Conservation (phyloP, 1,139 yeast genomes). For the Kodamaea derodonti region DNA sequence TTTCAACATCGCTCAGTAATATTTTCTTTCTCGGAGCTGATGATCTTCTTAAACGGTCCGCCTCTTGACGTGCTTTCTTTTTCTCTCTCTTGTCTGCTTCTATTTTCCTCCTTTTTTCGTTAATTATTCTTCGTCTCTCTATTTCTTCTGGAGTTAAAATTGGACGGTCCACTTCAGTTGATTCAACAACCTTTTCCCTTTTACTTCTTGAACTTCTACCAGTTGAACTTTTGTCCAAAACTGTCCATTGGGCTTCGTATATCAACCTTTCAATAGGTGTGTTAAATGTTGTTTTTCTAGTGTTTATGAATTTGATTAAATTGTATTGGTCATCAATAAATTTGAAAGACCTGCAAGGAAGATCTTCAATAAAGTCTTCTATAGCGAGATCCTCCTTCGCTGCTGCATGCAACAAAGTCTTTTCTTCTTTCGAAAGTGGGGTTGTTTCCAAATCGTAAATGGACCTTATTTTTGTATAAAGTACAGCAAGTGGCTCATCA, state of each 20-base stretch:
- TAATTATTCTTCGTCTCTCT: slow-evolving; percentile 2
- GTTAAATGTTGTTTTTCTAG: slow-evolving; percentile 26
- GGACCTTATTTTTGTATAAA: slow-evolving; percentile 2
- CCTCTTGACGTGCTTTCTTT: not conserved
- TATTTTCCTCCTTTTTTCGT: slow-evolving; percentile 1
- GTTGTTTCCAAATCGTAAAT: slow-evolving; percentile 3
- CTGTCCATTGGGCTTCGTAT: slow-evolving; percentile 40
- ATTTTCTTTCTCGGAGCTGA: not conserved
- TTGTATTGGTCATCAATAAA: slow-evolving; percentile 18
- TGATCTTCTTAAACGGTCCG: not conserved
- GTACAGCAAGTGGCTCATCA: slow-evolving; percentile 1
- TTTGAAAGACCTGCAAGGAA: slow-evolving; percentile 14
- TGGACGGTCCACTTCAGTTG: not conserved
- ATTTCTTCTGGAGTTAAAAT: not conserved
- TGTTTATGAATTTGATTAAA: slow-evolving; percentile 19
- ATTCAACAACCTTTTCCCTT: not conserved
- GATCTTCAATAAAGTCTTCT: slow-evolving; percentile 4
- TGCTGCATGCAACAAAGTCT: slow-evolving; percentile 1
- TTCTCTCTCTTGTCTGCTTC: not conserved
- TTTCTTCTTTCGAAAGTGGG: slow-evolving; percentile 4
- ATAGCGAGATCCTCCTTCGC: slow-evolving; percentile 2
- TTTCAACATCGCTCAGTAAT: not conserved
- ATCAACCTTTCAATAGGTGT: slow-evolving; percentile 28
- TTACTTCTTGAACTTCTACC: slow-evolving; percentile 1
- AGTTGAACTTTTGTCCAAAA: slow-evolving; percentile 9